Base-by-base conservation (phyloP, 2,329 filamentous ascomycete genomes). In the Colletotrichum sp. region DNA sequence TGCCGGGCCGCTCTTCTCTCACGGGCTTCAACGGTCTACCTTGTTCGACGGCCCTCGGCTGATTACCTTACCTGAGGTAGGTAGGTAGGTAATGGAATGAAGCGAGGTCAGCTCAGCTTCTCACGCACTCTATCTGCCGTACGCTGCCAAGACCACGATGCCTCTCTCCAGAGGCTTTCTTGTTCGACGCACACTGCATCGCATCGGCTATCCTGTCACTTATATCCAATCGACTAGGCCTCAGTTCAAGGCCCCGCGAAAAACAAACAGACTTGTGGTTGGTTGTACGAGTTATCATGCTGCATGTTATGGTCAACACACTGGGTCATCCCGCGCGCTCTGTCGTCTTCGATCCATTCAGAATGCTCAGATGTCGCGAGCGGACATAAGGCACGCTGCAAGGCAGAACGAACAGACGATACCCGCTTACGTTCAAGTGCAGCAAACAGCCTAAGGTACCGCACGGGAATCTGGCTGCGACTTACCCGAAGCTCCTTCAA, bases 391-490 rank as follows among this genome's bases (percentile, higher is more conserved):
- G 67, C 72, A 60, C 16, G 67, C 48, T 52, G 72, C 72, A 48
- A 74, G 67, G 72, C 64, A 72, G 65, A 74, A 28, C 30, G 64
- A 34, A 64, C 61, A 36, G 21, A 24, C 24, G 61, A 64, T 64
- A 43, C 61, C 24, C n/a, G 34, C 12, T 36, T 64, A 43, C 24
- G 12, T n/a, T 6, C 28, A 16, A 32, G 30, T 63, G 28, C 59
- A 39, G 55, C 43, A 30, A 30, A 39, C 9, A 14, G 32, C 24
- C 65, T 21, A 34, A 34, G 32, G 32, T 34, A 61, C 59, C 6
- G 59, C 68, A 67, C 66, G 66, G 71, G 66, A 48, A 74, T 68
- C 72, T 74, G 72, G 66, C 66, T 57, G 66, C 66, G 55, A 28
- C 39, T 70, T 70, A 52, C 57, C 71, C 57, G 71, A 70, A 70